These are phyloP conservation scores for Otatea glauca DNA, from an alignment of 176 grass and related monocot genomes.

Conservation along the genomic window DNA sequence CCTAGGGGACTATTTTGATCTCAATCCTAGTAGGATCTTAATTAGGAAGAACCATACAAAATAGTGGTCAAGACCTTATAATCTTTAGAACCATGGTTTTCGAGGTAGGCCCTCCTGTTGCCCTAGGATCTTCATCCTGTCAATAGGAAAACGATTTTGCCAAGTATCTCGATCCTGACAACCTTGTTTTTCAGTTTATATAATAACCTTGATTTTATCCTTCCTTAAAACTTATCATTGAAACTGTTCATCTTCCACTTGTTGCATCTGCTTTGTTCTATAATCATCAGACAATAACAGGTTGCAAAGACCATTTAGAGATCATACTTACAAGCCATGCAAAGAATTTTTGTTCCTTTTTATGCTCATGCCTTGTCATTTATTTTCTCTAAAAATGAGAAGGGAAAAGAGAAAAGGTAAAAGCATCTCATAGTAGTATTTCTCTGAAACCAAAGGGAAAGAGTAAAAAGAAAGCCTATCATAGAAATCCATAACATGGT, in stretches of 20 bases:
- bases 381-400: conserved; percentile 16
- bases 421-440: not conserved
- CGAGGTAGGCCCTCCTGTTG: not conserved
- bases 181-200: not conserved
- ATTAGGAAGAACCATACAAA: not conserved
- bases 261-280: not conserved
- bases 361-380: conserved; percentile 37
- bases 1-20: conserved; percentile 3
- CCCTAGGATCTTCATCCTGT: conserved; percentile 1
- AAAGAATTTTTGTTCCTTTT: conserved; percentile 3
- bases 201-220: conserved; percentile 8
- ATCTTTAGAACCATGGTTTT: not conserved
- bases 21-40: not conserved
- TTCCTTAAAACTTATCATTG: conserved; percentile 9
- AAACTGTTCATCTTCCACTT: conserved; percentile 6
- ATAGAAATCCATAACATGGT: conserved; percentile 39
- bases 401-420: not conserved
- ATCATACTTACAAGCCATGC: conserved; percentile 10
- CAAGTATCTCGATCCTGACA: not conserved
- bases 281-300: not conserved
- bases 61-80: not conserved
- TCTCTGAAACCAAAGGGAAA: conserved; percentile 9
- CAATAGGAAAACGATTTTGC: not conserved
- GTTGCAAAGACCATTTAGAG: not conserved
- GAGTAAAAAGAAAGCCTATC: conserved; percentile 4